Conservation (phyloP, 139 green algal genomes). For the Chlamydomonas sphaeroides region DNA sequence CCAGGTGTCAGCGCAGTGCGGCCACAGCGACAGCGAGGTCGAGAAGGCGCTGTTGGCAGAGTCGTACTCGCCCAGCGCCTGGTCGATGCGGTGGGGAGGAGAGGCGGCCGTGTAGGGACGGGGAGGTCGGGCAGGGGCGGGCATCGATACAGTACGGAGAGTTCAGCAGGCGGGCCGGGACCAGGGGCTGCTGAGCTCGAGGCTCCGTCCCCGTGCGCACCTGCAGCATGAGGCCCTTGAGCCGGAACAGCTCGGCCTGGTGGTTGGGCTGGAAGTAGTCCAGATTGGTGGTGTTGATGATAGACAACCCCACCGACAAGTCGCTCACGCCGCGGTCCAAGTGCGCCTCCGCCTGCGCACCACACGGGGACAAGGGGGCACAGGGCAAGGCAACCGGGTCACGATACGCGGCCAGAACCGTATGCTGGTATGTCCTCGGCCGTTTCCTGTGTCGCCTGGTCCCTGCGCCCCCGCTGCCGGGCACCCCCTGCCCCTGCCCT, state of each 20-base stretch:
- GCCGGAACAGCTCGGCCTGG: conserved; percentile 93
- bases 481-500: too few species aligned
- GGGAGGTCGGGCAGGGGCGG: neutral
- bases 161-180: too few species aligned
- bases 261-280: conserved; percentile 92
- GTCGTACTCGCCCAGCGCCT: conserved; percentile 58
- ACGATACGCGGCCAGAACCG: too few species aligned
- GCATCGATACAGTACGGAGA: too few species aligned
- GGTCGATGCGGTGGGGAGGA: neutral
- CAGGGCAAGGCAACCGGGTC: neutral
- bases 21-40: conserved; percentile 84
- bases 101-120: neutral
- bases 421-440: neutral
- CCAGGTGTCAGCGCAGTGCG: conserved; percentile 86
- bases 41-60: conserved; percentile 77
- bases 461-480: too few species aligned
- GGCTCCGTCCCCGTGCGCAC: neutral
- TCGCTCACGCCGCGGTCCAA: conserved; percentile 50
- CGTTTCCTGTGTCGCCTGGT: too few species aligned
- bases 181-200: too few species aligned
- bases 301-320: conserved; percentile 81
- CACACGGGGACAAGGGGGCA: neutral
- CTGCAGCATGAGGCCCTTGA: conserved; percentile 58
- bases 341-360: conserved; percentile 64
- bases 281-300: conserved; percentile 94